phyloP scores from a whole-genome alignment of 2,329 filamentous ascomycete genomes.

The Ceratocystis diversiconidia region DNA sequence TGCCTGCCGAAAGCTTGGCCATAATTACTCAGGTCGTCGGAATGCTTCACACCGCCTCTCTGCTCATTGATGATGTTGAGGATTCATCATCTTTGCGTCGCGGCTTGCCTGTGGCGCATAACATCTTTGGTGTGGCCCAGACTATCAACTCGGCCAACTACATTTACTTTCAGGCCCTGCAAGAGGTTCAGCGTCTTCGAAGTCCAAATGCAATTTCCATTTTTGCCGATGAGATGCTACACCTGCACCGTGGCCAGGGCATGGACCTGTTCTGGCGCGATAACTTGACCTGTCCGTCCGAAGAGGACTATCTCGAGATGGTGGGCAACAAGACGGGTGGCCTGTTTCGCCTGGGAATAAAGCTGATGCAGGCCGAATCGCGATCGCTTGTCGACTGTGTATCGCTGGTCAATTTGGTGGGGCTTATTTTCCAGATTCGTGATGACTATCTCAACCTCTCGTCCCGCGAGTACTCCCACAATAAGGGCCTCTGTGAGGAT shows the following conservation, averaged over 20 bases:
- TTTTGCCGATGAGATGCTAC: constrained; percentile 69
- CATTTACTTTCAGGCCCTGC: constrained; percentile 67
- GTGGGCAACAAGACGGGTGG: constrained; percentile 83
- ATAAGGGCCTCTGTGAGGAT: constrained; percentile 92
- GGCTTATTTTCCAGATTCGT: constrained; percentile 78
- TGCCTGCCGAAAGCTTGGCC: constrained; percentile 53
- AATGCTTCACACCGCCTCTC: constrained; percentile 73
- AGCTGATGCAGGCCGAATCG: constrained; percentile 73
- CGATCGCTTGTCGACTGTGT: constrained; percentile 50
- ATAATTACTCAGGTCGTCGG: constrained; percentile 68
- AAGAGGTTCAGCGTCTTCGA: constrained; percentile 56
- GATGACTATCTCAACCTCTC: constrained; percentile 89
- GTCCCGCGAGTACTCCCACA: constrained; percentile 58
- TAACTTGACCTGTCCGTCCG: constrained; percentile 66
- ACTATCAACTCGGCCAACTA: constrained; percentile 89
- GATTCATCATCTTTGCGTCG: constrained; percentile 64
- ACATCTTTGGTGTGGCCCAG: constrained; percentile 72
- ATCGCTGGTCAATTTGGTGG: constrained; percentile 71
- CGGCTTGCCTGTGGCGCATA: constrained; percentile 68
- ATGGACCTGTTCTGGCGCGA: constrained; percentile 89
- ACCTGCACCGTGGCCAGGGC: constrained; percentile 74
- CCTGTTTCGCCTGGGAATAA: constrained; percentile 69
- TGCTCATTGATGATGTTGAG: constrained; percentile 80
- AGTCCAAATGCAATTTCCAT: constrained; percentile 54
- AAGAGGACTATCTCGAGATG: constrained; percentile 91